These are phyloP conservation scores for Cryptococcus sp. DNA, from an alignment of 1,284 basidiomycete genomes.

Conservation along the genomic window DNA sequence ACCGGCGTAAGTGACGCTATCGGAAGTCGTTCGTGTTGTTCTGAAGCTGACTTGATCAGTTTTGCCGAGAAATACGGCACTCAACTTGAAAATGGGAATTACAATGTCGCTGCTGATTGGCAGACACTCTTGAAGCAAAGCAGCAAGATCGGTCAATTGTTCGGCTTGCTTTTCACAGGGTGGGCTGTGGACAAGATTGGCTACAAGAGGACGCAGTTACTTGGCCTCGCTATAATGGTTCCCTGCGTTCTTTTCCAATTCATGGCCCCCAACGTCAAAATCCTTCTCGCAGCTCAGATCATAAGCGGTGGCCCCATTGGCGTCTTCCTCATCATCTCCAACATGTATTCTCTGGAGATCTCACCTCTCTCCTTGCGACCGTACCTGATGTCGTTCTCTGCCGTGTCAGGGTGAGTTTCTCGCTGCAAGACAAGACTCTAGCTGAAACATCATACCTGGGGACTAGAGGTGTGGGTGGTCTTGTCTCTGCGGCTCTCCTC, in stretches of 20 bases:
- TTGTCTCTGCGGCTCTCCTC: not conserved
- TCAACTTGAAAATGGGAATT: conserved; percentile 9
- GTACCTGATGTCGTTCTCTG: conserved; percentile 49
- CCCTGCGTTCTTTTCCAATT: too few species aligned
- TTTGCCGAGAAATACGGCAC: conserved; percentile 40
- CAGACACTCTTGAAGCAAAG: too few species aligned
- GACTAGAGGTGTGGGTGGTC: not conserved
- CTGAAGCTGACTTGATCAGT: conserved; percentile 4
- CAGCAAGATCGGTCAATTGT: too few species aligned
- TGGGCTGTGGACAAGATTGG: too few species aligned
- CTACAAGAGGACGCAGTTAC: too few species aligned
- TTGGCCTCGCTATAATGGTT: too few species aligned
- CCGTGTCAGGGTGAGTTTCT: conserved; percentile 55
- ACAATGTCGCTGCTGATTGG: not conserved
- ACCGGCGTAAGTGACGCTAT: too few species aligned
- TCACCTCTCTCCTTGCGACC: conserved; percentile 46
- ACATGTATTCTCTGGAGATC: conserved; percentile 56
- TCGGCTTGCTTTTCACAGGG: too few species aligned
- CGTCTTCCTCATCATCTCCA: too few species aligned
- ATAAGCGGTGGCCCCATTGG: too few species aligned
- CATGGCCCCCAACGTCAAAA: too few species aligned
- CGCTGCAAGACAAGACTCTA: conserved; percentile 20
- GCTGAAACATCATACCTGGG: conserved; percentile 8
- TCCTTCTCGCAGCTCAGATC: too few species aligned
- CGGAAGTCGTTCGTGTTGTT: not conserved